Conservation (phyloP, 345 rosid species). For the Eucalyptus camaldulensis region DNA sequence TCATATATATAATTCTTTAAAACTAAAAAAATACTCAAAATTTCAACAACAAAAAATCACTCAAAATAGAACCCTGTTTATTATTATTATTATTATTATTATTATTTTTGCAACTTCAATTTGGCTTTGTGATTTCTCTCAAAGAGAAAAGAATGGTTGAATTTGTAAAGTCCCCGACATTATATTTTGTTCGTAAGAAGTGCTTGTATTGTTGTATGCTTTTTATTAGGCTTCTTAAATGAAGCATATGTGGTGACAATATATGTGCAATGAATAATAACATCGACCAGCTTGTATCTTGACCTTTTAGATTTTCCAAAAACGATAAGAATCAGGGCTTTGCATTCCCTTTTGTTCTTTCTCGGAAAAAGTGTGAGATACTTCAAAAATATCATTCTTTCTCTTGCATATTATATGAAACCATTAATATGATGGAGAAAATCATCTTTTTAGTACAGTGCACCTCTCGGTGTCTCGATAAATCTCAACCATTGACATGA, state of each 20-base stretch:
- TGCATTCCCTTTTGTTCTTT: background rate
- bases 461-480: background rate
- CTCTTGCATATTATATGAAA: background rate
- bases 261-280: background rate
- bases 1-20: background rate
- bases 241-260: background rate
- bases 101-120: background rate
- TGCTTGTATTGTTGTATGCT: background rate
- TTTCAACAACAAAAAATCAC: background rate
- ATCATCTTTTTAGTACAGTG: background rate
- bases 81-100: no score
- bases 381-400: background rate
- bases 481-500: background rate
- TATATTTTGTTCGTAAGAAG: background rate
- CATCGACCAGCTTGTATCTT: background rate
- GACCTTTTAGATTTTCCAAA: background rate
- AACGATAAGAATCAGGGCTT: background rate
- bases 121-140: background rate
- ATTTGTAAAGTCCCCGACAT: background rate
- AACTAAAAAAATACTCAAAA: background rate
- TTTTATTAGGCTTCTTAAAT: background rate
- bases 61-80: background rate
- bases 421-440: background rate
- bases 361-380: background rate
- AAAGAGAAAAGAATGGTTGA: background rate